phyloP scores from a whole-genome alignment of 2,329 filamentous ascomycete genomes.

The Westerdykella sp. region DNA sequence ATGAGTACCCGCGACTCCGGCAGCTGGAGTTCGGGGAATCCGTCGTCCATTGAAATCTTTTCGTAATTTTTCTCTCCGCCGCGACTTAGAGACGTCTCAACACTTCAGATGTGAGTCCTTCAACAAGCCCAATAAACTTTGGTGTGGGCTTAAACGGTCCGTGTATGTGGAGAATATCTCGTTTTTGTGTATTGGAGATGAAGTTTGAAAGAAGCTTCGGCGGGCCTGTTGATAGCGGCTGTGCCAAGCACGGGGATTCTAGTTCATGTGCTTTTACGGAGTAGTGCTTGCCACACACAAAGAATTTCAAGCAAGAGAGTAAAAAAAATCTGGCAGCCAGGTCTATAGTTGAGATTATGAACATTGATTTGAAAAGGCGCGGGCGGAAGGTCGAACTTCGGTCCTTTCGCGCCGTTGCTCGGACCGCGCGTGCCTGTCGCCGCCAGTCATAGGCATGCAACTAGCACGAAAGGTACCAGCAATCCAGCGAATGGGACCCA shows the following conservation, averaged over 20 bases:
- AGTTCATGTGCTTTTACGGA: too few species aligned
- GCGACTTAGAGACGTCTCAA: background rate
- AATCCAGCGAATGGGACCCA: background rate
- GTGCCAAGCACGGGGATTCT: too few species aligned
- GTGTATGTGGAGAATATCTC: too few species aligned
- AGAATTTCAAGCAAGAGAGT: too few species aligned
- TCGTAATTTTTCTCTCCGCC: background rate
- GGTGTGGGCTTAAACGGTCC: background rate
- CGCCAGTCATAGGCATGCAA: background rate
- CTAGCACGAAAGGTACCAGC: background rate
- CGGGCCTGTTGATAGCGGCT: too few species aligned
- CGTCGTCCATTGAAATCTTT: constrained; percentile 16
- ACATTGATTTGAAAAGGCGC: background rate
- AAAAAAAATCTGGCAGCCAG: background rate
- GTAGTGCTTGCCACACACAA: too few species aligned
- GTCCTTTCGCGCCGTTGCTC: background rate
- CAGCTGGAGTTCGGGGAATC: constrained; percentile 26
- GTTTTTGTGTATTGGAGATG: too few species aligned
- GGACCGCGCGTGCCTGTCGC: background rate
- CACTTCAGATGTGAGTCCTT: background rate
- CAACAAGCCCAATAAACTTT: background rate
- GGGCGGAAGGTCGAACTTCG: background rate
- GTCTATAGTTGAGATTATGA: background rate
- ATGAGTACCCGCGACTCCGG: constrained; percentile 79
- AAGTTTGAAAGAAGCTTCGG: too few species aligned